Conservation (phyloP, 306 rosid species). For the Fagus sylvatica region DNA sequence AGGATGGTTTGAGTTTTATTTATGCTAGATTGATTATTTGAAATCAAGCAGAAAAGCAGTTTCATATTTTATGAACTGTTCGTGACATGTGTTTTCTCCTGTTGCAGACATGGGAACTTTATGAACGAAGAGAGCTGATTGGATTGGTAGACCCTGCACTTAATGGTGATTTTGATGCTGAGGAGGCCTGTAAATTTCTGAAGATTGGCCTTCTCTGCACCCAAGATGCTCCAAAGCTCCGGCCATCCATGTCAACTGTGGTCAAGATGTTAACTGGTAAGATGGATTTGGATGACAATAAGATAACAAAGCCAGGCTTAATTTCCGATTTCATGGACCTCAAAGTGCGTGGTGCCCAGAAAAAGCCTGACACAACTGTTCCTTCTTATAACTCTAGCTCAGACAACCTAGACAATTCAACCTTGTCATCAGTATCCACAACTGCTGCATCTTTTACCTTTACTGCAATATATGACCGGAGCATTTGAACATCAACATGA, state of each 20-base stretch:
- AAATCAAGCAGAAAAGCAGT: slow-evolving; percentile 5
- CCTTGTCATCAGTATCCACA: slow-evolving; percentile 42
- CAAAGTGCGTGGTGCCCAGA: slow-evolving; percentile 42
- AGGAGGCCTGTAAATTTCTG: slow-evolving; percentile 75
- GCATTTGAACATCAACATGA: slow-evolving; percentile 30
- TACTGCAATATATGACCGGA: slow-evolving; percentile 36
- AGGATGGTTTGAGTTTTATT: neutral
- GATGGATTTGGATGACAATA: slow-evolving; percentile 36
- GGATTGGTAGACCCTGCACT: slow-evolving; percentile 60
- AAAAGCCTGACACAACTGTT: slow-evolving; percentile 20
- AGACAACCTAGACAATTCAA: slow-evolving; percentile 43
- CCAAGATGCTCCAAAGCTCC: slow-evolving; percentile 73
- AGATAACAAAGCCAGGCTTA: slow-evolving; percentile 79
- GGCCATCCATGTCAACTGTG: slow-evolving; percentile 92
- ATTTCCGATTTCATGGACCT: slow-evolving; percentile 89
- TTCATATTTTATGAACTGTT: slow-evolving; percentile 9
- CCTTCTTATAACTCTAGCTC: slow-evolving; percentile 41
- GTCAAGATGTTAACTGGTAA: slow-evolving; percentile 82
- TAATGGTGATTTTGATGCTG: slow-evolving; percentile 68
- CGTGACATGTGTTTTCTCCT: slow-evolving; percentile 22
- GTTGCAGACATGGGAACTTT: slow-evolving; percentile 72
- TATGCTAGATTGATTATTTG: neutral
- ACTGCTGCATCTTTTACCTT: slow-evolving; percentile 43
- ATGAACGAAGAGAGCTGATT: slow-evolving; percentile 63
- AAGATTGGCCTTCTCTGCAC: slow-evolving; percentile 92